phyloP scores from a whole-genome alignment of 1,284 basidiomycete genomes.

The Lentinus polychrous region DNA sequence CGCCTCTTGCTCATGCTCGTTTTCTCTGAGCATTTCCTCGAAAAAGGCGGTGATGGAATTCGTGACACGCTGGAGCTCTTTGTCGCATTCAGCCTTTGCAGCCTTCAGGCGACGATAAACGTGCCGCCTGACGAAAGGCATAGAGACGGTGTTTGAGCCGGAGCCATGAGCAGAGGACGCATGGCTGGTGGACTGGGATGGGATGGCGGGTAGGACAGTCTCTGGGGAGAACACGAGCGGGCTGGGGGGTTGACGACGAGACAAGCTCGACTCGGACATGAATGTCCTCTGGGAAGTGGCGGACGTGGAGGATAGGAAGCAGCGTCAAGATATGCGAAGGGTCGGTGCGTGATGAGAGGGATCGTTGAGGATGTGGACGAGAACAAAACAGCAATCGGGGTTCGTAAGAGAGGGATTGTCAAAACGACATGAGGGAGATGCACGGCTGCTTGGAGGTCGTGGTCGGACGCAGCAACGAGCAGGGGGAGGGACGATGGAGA shows the following conservation, averaged over 20 bases:
- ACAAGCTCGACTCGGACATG: constrained; percentile 57
- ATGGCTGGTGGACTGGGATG: constrained; percentile 34
- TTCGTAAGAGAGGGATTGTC: constrained; percentile 21
- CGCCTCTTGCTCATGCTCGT: constrained; percentile 54
- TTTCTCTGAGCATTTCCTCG: constrained; percentile 78
- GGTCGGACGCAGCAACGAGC: constrained; percentile 10
- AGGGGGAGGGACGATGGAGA: constrained; percentile 11
- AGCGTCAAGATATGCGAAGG: constrained; percentile 1
- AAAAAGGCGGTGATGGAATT: constrained; percentile 92
- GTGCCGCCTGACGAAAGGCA: constrained; percentile 90
- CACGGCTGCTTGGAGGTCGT: constrained; percentile 15
- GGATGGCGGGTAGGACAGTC: constrained; percentile 45
- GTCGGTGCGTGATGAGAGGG: constrained; percentile 6
- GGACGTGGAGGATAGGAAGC: constrained; percentile 4
- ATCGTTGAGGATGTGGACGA: not conserved
- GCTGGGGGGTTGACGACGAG: constrained; percentile 65
- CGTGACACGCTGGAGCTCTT: constrained; percentile 87
- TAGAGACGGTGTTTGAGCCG: constrained; percentile 69
- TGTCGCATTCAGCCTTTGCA: constrained; percentile 94
- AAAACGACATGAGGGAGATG: constrained; percentile 28
- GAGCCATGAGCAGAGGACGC: constrained; percentile 36
- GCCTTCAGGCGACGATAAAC: constrained; percentile 89
- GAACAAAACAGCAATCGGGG: constrained; percentile 6
- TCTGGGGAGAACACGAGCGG: constrained; percentile 73
- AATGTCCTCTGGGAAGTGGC: constrained; percentile 18